Conservation (phyloP, 345 rosid species). For the Linum usitatissimum region DNA sequence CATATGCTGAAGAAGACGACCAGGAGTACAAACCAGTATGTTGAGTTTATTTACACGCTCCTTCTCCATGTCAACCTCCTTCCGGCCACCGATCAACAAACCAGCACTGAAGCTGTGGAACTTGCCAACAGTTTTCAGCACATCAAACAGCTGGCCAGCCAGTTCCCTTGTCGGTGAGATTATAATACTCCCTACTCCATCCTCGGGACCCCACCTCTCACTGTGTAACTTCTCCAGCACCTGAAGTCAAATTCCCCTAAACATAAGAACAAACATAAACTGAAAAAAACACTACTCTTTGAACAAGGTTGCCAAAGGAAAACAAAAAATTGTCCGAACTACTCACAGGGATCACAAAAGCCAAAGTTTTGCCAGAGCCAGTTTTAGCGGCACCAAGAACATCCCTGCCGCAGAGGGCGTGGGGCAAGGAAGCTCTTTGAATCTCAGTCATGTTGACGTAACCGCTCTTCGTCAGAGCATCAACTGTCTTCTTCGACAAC, state of each 20-base stretch:
- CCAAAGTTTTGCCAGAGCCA: constrained; percentile 90
- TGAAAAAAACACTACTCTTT: neutral
- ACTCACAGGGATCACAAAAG: constrained; percentile 82
- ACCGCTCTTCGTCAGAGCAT: constrained; percentile 47
- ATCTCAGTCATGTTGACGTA: constrained; percentile 64
- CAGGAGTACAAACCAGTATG: constrained; percentile 86
- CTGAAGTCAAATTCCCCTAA: constrained; percentile 21
- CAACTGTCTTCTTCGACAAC: constrained; percentile 59
- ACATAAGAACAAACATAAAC: neutral
- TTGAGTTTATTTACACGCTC: constrained; percentile 67
- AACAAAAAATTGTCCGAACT: neutral
- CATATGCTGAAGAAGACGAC: constrained; percentile 96
- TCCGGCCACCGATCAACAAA: constrained; percentile 82
- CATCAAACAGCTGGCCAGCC: constrained; percentile 74
- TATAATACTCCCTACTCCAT: constrained; percentile 87
- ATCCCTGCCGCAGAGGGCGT: constrained; percentile 77
- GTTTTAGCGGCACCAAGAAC: constrained; percentile 92
- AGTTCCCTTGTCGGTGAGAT: constrained; percentile 88
- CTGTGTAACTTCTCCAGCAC: constrained; percentile 66
- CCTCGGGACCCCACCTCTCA: constrained; percentile 82
- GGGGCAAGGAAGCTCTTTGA: constrained; percentile 82
- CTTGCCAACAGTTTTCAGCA: constrained; percentile 63
- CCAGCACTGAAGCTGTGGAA: constrained; percentile 78
- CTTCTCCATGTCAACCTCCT: constrained; percentile 71
- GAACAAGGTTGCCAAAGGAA: neutral